Evolutionary conservation across 495 filamentous ascomycete genomes (phyloP).

Genomic region (Penicillium tannophilum): DNA sequence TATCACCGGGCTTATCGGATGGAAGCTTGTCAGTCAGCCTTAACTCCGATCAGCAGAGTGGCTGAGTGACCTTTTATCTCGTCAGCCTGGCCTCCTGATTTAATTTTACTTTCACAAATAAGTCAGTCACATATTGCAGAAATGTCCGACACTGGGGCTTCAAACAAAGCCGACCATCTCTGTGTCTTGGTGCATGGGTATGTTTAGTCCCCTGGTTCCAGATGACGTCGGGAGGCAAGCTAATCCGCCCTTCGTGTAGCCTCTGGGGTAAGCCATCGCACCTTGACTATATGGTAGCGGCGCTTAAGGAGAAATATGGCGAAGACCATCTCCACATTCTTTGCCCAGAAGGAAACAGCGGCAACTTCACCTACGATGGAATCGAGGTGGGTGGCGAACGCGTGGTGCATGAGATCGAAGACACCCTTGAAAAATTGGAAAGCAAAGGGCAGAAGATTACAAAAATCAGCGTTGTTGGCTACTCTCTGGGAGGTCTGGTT

Average conservation of each 20-base stretch:
- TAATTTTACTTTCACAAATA: not conserved
- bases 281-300: constrained; percentile 68
- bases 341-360: constrained; percentile 74
- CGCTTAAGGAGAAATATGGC: constrained; percentile 64
- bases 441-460: constrained; percentile 66
- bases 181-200: constrained; percentile 97
- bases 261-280: constrained; percentile 93
- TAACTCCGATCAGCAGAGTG: constrained; percentile 2
- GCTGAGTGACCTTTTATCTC: not conserved
- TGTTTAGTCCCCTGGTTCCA: constrained; percentile 25
- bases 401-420: constrained; percentile 84
- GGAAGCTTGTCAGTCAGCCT: not conserved
- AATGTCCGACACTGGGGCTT: constrained; percentile 9
- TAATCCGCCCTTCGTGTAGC: constrained; percentile 38
- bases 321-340: constrained; percentile 72
- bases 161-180: constrained; percentile 65
- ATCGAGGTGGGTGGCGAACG: constrained; percentile 90
- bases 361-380: constrained; percentile 89
- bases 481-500: constrained; percentile 86
- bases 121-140: not conserved
- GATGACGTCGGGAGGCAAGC: constrained; percentile 16
- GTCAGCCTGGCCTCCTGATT: not conserved
- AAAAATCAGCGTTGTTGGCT: constrained; percentile 85
- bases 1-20: constrained; percentile 8
- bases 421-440: constrained; percentile 68